Percentiles rank a stretch among this genome's conserved stretches.
phyloP scores from a whole-genome alignment of 1,284 basidiomycete species.

The Ganoderma resinaceum region DNA sequence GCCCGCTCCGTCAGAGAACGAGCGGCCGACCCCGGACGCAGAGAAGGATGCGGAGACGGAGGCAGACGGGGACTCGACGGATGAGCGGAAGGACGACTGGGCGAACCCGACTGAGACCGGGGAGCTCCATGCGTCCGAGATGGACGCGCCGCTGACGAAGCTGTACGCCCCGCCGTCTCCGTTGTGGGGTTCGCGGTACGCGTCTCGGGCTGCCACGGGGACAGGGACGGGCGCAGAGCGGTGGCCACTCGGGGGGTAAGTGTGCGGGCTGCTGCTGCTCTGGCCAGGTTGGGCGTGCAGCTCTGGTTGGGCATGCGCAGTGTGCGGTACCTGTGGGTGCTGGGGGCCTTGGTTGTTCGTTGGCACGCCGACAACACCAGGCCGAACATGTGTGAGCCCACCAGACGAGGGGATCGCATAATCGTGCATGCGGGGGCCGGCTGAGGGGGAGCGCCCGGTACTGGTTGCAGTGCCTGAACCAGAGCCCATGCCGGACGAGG shows the following conservation, averaged over 20 bases:
- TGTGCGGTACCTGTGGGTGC: constrained; percentile 2
- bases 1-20: constrained; percentile 41
- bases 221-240: constrained; percentile 35
- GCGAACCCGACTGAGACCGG: constrained; percentile 37
- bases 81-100: constrained; percentile 40
- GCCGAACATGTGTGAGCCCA: constrained; percentile 60
- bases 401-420: constrained; percentile 55
- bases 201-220: constrained; percentile 25
- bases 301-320: constrained; percentile 22
- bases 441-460: constrained; percentile 45
- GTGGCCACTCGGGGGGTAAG: constrained; percentile 22
- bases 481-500: constrained; percentile 1
- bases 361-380: constrained; percentile 62
- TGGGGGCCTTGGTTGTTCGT: constrained; percentile 26
- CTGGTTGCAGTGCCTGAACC: constrained; percentile 14
- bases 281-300: constrained; percentile 9
- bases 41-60: constrained; percentile 28
- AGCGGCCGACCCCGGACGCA: constrained; percentile 26
- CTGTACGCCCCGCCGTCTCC: constrained; percentile 30
- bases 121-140: constrained; percentile 39
- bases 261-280: constrained; percentile 21
- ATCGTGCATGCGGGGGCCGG: constrained; percentile 69
- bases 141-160: constrained; percentile 32
- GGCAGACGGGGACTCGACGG: constrained; percentile 25
- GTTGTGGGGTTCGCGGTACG: constrained; percentile 31